phyloP scores from a whole-genome alignment of 208 protist genomes.

The Sergeia podlipaevii region DNA sequence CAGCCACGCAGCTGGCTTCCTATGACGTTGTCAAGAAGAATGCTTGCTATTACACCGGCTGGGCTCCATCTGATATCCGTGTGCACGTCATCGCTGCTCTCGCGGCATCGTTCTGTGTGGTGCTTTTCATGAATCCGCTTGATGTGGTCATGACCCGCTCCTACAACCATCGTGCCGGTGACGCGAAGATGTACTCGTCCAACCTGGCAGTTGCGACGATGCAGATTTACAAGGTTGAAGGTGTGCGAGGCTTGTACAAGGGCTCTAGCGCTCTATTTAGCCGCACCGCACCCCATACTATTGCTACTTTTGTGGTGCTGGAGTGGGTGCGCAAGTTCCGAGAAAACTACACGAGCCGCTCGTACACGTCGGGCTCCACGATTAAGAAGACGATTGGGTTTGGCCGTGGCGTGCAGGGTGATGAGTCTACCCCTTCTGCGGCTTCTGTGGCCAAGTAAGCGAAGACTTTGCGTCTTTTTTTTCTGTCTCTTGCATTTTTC shows the following conservation, averaged over 20 bases:
- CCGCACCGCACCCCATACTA: conserved; percentile 57
- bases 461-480: not conserved
- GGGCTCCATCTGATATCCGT: conserved; percentile 22
- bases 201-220: conserved; percentile 23
- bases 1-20: conserved; percentile 34
- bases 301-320: conserved; percentile 52
- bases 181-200: conserved; percentile 17
- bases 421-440: not conserved
- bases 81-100: conserved; percentile 43
- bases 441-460: not conserved
- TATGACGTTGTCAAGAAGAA: conserved; percentile 46
- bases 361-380: conserved; percentile 53
- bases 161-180: conserved; percentile 32
- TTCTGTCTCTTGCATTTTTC: conserved; percentile 1
- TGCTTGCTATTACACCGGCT: conserved; percentile 8
- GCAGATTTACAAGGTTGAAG: conserved; percentile 54
- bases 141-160: conserved; percentile 66
- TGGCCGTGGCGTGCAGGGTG: not conserved
- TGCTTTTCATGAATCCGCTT: conserved; percentile 46
- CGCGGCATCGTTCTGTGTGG: conserved; percentile 22
- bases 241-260: conserved; percentile 70
- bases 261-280: conserved; percentile 45
- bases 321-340: conserved; percentile 50
- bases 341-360: conserved; percentile 30
- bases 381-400: conserved; percentile 25